These are phyloP conservation scores for Yamadazyma philogaea DNA, from an alignment of 805 yeast species.

Conservation along the genomic window DNA sequence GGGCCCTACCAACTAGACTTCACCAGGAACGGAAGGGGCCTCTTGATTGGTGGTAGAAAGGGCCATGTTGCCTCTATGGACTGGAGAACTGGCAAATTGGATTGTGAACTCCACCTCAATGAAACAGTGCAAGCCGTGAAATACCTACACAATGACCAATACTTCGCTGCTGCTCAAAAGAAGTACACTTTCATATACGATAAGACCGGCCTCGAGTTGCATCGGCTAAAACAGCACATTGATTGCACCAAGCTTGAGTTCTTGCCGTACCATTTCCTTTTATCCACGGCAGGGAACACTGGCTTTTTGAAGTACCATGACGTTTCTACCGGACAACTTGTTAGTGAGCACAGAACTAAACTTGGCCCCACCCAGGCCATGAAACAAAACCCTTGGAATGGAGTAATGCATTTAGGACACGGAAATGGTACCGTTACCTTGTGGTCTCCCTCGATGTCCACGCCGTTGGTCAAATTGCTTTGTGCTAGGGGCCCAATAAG, in stretches of 20 bases:
- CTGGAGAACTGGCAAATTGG: conserved; percentile 84
- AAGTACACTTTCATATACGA: conserved; percentile 92
- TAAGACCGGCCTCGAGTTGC: conserved; percentile 86
- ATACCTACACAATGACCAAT: conserved; percentile 88
- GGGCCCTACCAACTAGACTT: conserved; percentile 87
- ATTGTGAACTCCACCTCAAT: conserved; percentile 77
- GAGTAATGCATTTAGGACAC: conserved; percentile 91
- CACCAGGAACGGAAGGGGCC: conserved; percentile 81
- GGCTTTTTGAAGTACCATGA: conserved; percentile 92
- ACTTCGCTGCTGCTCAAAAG: conserved; percentile 95
- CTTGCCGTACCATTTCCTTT: conserved; percentile 85
- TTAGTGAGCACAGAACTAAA: conserved; percentile 80
- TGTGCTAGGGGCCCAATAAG: conserved; percentile 85
- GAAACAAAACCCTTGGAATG: conserved; percentile 94
- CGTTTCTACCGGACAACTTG: conserved; percentile 86
- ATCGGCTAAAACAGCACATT: conserved; percentile 83
- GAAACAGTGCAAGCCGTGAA: conserved; percentile 92
- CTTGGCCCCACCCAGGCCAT: conserved; percentile 86
- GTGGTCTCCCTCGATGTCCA: conserved; percentile 88
- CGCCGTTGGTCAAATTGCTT: conserved; percentile 80
- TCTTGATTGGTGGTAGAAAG: conserved; percentile 81
- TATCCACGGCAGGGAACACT: conserved; percentile 85
- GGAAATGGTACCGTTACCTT: conserved; percentile 87
- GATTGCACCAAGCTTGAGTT: conserved; percentile 83
- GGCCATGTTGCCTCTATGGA: conserved; percentile 97